Evolutionary conservation across 257 asterid species (phyloP).

Genomic region (Striga asiatica): DNA sequence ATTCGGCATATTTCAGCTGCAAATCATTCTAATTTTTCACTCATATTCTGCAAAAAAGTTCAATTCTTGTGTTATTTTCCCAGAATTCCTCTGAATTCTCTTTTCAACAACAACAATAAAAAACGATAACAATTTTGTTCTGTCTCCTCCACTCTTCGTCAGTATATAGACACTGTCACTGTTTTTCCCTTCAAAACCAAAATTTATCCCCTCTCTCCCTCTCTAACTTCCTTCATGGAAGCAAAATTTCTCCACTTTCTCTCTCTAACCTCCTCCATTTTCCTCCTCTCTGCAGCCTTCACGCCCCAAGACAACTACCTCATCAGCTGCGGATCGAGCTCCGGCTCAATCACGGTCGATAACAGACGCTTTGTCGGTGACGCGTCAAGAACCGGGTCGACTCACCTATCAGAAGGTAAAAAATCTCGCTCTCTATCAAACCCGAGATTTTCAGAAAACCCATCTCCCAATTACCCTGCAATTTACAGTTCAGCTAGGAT

Average conservation of each 20-base stretch:
- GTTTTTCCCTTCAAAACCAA: slow-evolving; percentile 2
- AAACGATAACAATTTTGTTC: background rate
- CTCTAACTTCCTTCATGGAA: slow-evolving; percentile 29
- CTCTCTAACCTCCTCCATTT: slow-evolving; percentile 1
- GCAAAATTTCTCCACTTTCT: slow-evolving; percentile 25
- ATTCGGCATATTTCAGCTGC: no score
- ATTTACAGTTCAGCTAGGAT: slow-evolving; percentile 50
- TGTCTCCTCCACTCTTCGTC: background rate
- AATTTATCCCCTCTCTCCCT: no score
- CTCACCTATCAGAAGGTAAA: slow-evolving; percentile 38
- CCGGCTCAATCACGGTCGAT: slow-evolving; percentile 23
- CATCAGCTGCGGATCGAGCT: slow-evolving; percentile 49
- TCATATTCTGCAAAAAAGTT: no score
- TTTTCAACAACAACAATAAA: background rate
- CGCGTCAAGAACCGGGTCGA: slow-evolving; percentile 23
- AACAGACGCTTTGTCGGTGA: slow-evolving; percentile 56
- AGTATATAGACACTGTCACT: no score
- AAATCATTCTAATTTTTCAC: no score
- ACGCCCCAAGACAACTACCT: slow-evolving; percentile 60
- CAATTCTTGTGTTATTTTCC: slow-evolving; percentile 12
- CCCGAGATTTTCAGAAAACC: slow-evolving; percentile 15
- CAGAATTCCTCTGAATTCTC: slow-evolving; percentile 12
- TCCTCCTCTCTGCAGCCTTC: slow-evolving; percentile 17
- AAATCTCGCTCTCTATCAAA: slow-evolving; percentile 37
- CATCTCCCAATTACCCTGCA: slow-evolving; percentile 24